Evolutionary conservation across 495 filamentous ascomycete genomes (phyloP).

Genomic region (Elasticomyces elasticus): DNA sequence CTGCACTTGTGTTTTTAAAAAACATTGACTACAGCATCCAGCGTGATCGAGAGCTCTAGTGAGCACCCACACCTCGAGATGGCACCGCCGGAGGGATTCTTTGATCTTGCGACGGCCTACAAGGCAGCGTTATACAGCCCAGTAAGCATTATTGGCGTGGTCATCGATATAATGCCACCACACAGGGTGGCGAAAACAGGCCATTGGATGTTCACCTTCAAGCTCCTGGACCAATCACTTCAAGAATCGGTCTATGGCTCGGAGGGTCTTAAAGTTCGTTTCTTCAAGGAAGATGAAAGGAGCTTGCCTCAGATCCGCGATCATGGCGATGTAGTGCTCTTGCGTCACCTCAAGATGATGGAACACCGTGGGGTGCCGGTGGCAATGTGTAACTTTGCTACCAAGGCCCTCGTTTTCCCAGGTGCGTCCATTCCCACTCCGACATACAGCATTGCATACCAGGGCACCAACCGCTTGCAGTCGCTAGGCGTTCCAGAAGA

Average conservation of each 20-base stretch:
- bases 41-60: neutral
- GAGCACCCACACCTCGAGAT: conserved; percentile 6
- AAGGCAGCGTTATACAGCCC: neutral
- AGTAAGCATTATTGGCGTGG: conserved; percentile 26
- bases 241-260: conserved; percentile 1
- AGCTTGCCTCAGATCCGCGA: conserved; percentile 20
- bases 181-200: conserved; percentile 7
- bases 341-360: conserved; percentile 23
- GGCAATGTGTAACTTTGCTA: conserved; percentile 13
- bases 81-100: conserved; percentile 13
- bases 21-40: too few species aligned
- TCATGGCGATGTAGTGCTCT: conserved; percentile 27
- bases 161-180: conserved; percentile 41
- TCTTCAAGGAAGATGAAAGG: conserved; percentile 12
- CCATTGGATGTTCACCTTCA: conserved; percentile 21
- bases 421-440: conserved; percentile 17
- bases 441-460: conserved; percentile 13
- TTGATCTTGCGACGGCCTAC: conserved; percentile 17
- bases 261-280: conserved; percentile 19
- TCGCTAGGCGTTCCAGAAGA: conserved; percentile 3
- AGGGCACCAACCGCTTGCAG: conserved; percentile 3
- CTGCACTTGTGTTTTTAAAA: too few species aligned
- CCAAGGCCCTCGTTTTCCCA: conserved; percentile 10
- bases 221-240: conserved; percentile 18
- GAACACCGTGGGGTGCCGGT: neutral